Percentiles rank a stretch among this genome's conserved stretches.
These are phyloP conservation scores for Phenoliferia sp. DNA, from an alignment of 1,284 basidiomycete species.

Conservation along the genomic window DNA sequence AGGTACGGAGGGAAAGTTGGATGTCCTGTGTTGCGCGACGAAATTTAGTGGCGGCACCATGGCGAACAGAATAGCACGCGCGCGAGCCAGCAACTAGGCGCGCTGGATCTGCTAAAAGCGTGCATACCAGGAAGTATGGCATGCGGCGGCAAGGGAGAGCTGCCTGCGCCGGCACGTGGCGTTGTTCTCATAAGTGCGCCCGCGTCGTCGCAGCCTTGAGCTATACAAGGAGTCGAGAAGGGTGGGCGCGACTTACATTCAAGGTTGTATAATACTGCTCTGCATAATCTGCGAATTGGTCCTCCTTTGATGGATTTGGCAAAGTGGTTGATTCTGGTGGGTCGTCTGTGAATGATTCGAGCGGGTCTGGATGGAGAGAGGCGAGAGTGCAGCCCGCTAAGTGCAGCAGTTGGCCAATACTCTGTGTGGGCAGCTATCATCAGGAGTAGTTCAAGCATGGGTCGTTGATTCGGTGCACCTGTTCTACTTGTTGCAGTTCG, in stretches of 20 bases:
- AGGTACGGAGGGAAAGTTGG: slow-evolving; percentile 28
- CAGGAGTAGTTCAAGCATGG: background rate
- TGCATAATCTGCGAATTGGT: slow-evolving; percentile 22
- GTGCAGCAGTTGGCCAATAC: slow-evolving; percentile 24
- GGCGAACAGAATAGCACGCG: too few relatives aligned
- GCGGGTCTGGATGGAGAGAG: slow-evolving; percentile 26
- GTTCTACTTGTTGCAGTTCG: slow-evolving; percentile 25
- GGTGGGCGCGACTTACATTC: slow-evolving; percentile 20
- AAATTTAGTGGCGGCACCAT: too few relatives aligned
- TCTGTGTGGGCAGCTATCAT: background rate
- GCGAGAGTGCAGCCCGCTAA: slow-evolving; percentile 31
- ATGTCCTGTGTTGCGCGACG: slow-evolving; percentile 17
- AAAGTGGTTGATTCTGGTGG: slow-evolving; percentile 10
- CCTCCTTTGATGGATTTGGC: background rate
- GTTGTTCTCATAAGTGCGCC: too few relatives aligned
- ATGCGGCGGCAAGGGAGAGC: too few relatives aligned
- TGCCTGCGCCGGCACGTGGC: too few relatives aligned
- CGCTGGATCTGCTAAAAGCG: too few relatives aligned
- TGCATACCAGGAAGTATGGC: too few relatives aligned
- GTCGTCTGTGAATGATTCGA: slow-evolving; percentile 19
- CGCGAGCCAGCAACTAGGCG: too few relatives aligned
- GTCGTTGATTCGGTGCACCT: slow-evolving; percentile 3
- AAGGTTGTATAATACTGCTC: slow-evolving; percentile 26
- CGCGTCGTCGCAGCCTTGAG: too few relatives aligned
- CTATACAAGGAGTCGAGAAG: background rate